Conservation (phyloP, 164 flowering plant genomes). For the Euptelea pleiosperma region DNA sequence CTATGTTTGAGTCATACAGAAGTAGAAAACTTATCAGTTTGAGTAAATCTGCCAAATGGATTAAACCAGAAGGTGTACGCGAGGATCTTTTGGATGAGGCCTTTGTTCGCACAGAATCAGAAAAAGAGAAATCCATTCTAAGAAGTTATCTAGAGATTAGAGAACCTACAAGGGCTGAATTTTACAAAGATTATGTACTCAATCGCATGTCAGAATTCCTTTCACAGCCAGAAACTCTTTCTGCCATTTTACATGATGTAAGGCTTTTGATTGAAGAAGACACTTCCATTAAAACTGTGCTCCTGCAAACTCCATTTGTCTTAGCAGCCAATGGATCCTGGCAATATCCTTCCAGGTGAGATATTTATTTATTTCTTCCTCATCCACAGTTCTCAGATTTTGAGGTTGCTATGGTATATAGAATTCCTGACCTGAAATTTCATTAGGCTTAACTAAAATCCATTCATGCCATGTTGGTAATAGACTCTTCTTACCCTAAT, state of each 20-base stretch:
- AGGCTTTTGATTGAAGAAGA: conserved; percentile 67
- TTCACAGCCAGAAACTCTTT: conserved; percentile 47
- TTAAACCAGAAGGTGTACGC: conserved; percentile 63
- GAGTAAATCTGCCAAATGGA: conserved; percentile 57
- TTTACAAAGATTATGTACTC: conserved; percentile 69
- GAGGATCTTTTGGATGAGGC: conserved; percentile 75
- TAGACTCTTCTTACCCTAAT: too few relatives aligned
- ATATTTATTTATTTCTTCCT: not conserved
- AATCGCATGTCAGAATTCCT: conserved; percentile 69
- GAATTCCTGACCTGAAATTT: too few relatives aligned
- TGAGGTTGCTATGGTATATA: not conserved
- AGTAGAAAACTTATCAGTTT: conserved; percentile 68
- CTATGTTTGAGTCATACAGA: conserved; percentile 80
- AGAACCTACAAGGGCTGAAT: conserved; percentile 69
- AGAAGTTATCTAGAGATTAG: conserved; percentile 46
- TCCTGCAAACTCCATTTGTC: conserved; percentile 65
- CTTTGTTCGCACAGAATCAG: conserved; percentile 75
- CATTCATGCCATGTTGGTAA: too few relatives aligned
- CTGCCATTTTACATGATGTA: conserved; percentile 59
- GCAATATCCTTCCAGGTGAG: conserved; percentile 88
- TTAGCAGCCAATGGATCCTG: conserved; percentile 71
- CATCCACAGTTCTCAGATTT: not conserved
- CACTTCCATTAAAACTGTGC: conserved; percentile 39
- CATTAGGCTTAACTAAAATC: too few relatives aligned
- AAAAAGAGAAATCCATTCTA: conserved; percentile 64